Base-by-base conservation (phyloP, 805 yeast species). In the Teunomyces panamensis region DNA sequence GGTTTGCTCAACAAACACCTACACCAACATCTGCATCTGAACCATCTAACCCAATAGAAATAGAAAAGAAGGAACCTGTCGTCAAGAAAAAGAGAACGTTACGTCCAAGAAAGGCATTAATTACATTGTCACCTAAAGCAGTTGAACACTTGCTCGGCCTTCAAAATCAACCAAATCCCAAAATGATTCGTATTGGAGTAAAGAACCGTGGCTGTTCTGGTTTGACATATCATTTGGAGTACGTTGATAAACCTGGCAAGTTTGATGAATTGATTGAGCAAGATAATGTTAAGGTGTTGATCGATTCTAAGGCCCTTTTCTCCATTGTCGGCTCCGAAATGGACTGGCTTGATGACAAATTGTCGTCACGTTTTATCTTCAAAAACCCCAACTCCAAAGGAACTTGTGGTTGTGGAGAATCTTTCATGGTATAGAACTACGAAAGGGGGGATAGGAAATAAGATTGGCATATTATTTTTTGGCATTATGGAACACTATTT, bases 371-470 rank as follows among this genome's bases (percentile, higher is more conserved):
- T 60, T 94, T 94, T 64, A 89, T 94, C 14, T 94, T 94, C 76
- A 85, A 79, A 63, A 94, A 94, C 67, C 99, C 99, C 53, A 94
- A 94, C 69, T 87, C 96, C 34, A 94, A 92, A 73, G 99, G 98
- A 29, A 88, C 96, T 43, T 94, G 99, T 70, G 99, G 99, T 9
- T 94, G 99, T 68, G 99, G 99, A 46, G 99, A 94, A 72, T 89
- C 97, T 4, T 94, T 94, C 67, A 94, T 91, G 97, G 97, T 92
- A 7, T 91, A 71, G 55, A 33, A 26, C 13, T 27, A 17, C 11
- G 10, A 17, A 16, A 11, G 16, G 8, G 7, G 32, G 27, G 13
- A 29, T 39, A 39, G 20, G 26, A 20, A 39, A 16, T 7, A 27
- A n/a, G 26, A 39, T 39, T 10, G 28, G n/a, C 24, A 39, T 28